Evolutionary conservation across 2,329 filamentous ascomycete species (phyloP).

Genomic region (Colletotrichum incanum): DNA sequence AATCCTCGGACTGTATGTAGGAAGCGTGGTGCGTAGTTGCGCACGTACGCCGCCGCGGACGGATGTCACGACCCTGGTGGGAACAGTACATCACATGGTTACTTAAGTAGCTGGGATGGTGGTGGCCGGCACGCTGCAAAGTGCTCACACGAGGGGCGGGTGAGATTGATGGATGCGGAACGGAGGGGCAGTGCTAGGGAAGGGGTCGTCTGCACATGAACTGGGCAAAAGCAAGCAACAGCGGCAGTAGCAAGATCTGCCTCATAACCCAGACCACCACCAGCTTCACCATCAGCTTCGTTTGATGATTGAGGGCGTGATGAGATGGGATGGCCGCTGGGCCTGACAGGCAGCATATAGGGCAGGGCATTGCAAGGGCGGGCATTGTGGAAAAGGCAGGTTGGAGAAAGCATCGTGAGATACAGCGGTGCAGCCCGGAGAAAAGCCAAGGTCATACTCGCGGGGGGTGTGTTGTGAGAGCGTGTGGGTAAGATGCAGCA

Average conservation of each 20-base stretch:
- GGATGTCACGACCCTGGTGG: constrained; percentile 7
- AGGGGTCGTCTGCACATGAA: neutral
- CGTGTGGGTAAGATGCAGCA: neutral
- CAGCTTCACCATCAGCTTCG: neutral
- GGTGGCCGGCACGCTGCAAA: neutral
- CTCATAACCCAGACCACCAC: neutral
- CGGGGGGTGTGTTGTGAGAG: neutral
- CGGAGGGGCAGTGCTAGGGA: neutral
- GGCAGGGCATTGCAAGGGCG: constrained; percentile 1
- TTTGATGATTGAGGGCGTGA: neutral
- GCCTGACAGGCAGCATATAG: neutral
- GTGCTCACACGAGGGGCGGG: neutral
- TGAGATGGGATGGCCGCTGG: neutral
- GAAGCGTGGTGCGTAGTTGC: neutral
- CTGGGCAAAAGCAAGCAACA: neutral
- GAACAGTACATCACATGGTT: neutral
- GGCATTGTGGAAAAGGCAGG: constrained; percentile 16
- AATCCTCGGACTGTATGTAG: neutral
- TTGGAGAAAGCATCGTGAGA: constrained; percentile 24
- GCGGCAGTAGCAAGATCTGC: neutral
- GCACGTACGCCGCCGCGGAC: constrained; percentile 5
- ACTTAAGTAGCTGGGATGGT: neutral
- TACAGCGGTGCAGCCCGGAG: constrained; percentile 29
- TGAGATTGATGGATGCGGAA: neutral
- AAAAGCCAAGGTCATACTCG: neutral